Conservation (phyloP, 2,329 filamentous ascomycete species). For the Arthrobotrys iridis region DNA sequence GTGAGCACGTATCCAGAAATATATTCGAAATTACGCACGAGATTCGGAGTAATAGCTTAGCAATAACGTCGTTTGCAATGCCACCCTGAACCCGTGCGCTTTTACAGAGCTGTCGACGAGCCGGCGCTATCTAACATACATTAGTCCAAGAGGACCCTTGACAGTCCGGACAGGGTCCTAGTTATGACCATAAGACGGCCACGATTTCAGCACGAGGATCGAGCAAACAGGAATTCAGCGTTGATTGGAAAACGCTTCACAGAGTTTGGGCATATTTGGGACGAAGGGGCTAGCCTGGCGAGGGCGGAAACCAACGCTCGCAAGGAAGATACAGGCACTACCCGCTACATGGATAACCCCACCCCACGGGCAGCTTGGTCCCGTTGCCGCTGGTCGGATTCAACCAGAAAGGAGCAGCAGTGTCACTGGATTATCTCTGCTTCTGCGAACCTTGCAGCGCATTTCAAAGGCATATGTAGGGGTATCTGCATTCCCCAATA, state of each 20-base stretch:
- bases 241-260: conserved; percentile 6
- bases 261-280: conserved; percentile 18
- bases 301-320: conserved; percentile 38
- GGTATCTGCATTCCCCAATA: conserved; percentile 16
- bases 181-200: conserved; percentile 30
- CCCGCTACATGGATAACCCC: conserved; percentile 53
- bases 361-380: conserved; percentile 52
- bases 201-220: conserved; percentile 41
- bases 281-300: conserved; percentile 35
- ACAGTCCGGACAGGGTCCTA: conserved; percentile 7
- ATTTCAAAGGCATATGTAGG: conserved; percentile 27
- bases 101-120: conserved; percentile 1
- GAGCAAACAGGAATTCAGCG: background rate
- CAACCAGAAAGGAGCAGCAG: conserved; percentile 9
- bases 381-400: conserved; percentile 43
- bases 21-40: conserved; percentile 40
- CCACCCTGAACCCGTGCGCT: background rate
- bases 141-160: conserved; percentile 8
- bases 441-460: conserved; percentile 46
- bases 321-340: conserved; percentile 48
- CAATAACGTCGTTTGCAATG: background rate
- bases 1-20: background rate
- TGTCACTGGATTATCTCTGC: conserved; percentile 23
- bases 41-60: conserved; percentile 25
- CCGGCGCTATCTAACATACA: conserved; percentile 14